phyloP scores from a whole-genome alignment of 768 basidiomycete genomes.

The Lactarius indigo region DNA sequence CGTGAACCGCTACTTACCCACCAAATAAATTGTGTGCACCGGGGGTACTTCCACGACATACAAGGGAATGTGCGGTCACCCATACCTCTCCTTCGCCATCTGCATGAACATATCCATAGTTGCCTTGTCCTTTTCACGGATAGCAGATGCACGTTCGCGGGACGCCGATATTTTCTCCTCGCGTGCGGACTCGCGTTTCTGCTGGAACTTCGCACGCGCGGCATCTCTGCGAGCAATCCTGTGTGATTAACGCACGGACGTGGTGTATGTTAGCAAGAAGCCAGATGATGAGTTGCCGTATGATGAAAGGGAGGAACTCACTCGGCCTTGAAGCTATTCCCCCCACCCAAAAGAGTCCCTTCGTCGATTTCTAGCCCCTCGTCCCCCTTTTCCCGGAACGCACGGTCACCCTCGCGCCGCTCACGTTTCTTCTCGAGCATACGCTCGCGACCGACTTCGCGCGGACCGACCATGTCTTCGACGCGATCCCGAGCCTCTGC shows the following conservation, averaged over 20 bases:
- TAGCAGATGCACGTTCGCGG: slow-evolving; percentile 59
- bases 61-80: slow-evolving; percentile 36
- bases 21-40: neutral
- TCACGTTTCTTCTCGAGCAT: slow-evolving; percentile 84
- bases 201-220: slow-evolving; percentile 57
- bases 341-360: slow-evolving; percentile 73
- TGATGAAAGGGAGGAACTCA: slow-evolving; percentile 35
- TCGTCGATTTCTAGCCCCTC: slow-evolving; percentile 82
- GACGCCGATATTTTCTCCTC: slow-evolving; percentile 51
- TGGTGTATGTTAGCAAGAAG: neutral
- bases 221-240: slow-evolving; percentile 77
- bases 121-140: slow-evolving; percentile 78
- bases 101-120: slow-evolving; percentile 98
- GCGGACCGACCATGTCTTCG: slow-evolving; percentile 80
- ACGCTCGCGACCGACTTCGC: slow-evolving; percentile 75
- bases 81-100: slow-evolving; percentile 84
- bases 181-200: slow-evolving; percentile 39
- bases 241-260: slow-evolving; percentile 6
- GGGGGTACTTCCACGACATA: neutral
- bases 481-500: slow-evolving; percentile 62
- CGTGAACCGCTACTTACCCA: neutral
- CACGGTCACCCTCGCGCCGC: slow-evolving; percentile 63
- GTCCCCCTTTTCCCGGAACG: slow-evolving; percentile 69
- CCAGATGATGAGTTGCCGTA: neutral
- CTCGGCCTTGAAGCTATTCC: slow-evolving; percentile 79